Conservation (phyloP, 73 alveolate species). For the Durusdinium trenchii region DNA sequence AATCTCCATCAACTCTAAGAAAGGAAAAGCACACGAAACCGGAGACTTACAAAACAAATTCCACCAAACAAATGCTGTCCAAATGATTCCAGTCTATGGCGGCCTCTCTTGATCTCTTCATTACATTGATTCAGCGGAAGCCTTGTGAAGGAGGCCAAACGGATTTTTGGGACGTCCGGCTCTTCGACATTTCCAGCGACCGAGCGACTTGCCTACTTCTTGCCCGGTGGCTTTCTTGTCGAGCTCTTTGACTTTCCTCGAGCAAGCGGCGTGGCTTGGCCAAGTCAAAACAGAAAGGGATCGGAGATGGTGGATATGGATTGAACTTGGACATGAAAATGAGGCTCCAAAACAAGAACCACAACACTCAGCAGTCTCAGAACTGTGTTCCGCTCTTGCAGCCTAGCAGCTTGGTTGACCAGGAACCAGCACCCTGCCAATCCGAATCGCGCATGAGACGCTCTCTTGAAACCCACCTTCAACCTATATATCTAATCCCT, state of each 20-base stretch:
- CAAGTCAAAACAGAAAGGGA: not conserved
- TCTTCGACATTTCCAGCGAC: too few species aligned
- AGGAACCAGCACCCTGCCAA: constrained; percentile 48
- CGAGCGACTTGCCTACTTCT: too few species aligned
- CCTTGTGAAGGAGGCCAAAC: too few species aligned
- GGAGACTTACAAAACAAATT: too few species aligned
- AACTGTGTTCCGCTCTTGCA: not conserved
- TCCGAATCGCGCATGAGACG: not conserved
- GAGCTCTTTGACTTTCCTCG: constrained; percentile 84
- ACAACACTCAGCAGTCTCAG: not conserved
- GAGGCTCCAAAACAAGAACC: not conserved
- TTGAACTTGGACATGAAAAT: not conserved
- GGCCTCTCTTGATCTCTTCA: too few species aligned
- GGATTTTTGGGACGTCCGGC: too few species aligned
- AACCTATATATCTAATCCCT: not conserved
- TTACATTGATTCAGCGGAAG: too few species aligned
- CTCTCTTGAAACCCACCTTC: not conserved
- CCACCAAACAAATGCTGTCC: too few species aligned
- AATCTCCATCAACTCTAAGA: too few species aligned
- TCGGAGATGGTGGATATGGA: not conserved
- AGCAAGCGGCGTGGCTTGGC: not conserved
- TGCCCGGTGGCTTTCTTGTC: constrained; percentile 92
- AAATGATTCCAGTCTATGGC: too few species aligned
- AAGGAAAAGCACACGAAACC: too few species aligned
- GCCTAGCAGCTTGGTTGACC: constrained; percentile 57